Evolutionary conservation across 495 filamentous ascomycete species (phyloP).

Genomic region (Xylaria scruposa): DNA sequence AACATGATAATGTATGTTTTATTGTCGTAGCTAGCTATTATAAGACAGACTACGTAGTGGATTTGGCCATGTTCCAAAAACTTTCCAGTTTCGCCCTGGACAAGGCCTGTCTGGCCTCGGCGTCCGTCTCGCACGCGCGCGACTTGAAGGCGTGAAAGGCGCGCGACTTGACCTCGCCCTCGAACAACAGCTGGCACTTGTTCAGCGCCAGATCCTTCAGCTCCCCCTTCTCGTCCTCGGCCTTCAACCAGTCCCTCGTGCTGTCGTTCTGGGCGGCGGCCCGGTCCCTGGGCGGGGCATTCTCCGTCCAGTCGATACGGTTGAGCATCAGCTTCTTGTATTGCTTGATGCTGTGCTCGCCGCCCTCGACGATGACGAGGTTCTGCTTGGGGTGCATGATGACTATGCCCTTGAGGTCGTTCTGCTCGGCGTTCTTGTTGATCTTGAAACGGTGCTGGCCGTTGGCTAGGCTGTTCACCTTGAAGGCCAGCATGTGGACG

Average conservation of each 20-base stretch:
- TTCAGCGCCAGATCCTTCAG: conserved; percentile 82
- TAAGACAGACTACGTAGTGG: conserved; percentile 25
- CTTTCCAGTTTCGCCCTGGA: conserved; percentile 87
- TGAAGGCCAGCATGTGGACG: conserved; percentile 83
- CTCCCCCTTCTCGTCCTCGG: conserved; percentile 79
- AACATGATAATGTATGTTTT: neutral
- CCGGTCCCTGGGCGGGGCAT: conserved; percentile 68
- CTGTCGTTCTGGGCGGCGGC: conserved; percentile 65
- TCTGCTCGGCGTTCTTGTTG: conserved; percentile 86
- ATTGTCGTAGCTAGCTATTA: conserved; percentile 20
- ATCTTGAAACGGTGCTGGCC: conserved; percentile 94
- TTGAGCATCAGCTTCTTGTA: conserved; percentile 90
- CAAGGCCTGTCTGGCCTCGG: conserved; percentile 81
- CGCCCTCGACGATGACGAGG: conserved; percentile 90
- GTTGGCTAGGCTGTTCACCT: conserved; percentile 84
- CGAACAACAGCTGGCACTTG: conserved; percentile 81
- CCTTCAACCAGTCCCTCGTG: conserved; percentile 74
- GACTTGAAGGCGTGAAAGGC: conserved; percentile 86
- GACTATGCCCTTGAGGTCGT: conserved; percentile 82
- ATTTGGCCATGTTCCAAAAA: conserved; percentile 94
- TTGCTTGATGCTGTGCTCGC: conserved; percentile 74
- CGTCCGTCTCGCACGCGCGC: conserved; percentile 87
- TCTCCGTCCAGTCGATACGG: conserved; percentile 94
- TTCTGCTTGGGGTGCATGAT: conserved; percentile 88
- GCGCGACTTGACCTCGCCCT: conserved; percentile 79